Base-by-base conservation (phyloP, 2,329 filamentous ascomycete species). In the Tolypocladium cylindrosporum region DNA sequence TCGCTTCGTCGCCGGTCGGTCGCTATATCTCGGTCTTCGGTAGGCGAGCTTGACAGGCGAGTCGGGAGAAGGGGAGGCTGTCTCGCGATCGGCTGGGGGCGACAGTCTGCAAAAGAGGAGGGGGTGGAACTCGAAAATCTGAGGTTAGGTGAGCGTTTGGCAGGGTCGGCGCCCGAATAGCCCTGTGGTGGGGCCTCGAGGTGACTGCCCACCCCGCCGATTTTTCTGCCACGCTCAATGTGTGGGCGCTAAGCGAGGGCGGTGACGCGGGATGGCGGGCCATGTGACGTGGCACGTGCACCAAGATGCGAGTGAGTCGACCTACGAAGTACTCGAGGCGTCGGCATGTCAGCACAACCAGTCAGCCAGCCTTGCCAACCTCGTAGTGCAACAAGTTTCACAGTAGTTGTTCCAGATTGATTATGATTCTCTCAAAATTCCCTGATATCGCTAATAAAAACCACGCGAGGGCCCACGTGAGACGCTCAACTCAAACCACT, bases 191-290 rank as follows among this genome's bases (percentile, higher is more conserved):
- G 72, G 72, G 70, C 66, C 56, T 56, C 57, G 58, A 63, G 60
- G 60, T 57, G 61, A 55, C 56, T 40, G 37, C 24, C 60, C 66
- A 70, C 71, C 71, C 71, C 70, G 71, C 72, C 69, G 68, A 71
- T 65, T 69, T 74, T 73, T 74, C 71, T 72, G 68, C 67, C 71
- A 60, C 62, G 54, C 59, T 60, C 56, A 61, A 65, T 71, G 67
- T 74, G 72, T 74, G 72, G 70, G 70, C 67, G 69, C 67, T 75
- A 76, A 72, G 68, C 71, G 71, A 74, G 70, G 66, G 68, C 71
- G 70, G 66, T 75, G 69, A 72, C 66, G 31, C 31, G 31, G 31
- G 9, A 36, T 14, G 19, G 9, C 19, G 1, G 31, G 8, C 8
- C 63, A 68, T 61, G 63, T 67, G 65, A 66, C 36, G 2, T 55